Evolutionary conservation across 31 red algal genomes (phyloP), one percentile per base, ranked within the genome.

Genomic region (Bonnemaisonia californica): DNA sequence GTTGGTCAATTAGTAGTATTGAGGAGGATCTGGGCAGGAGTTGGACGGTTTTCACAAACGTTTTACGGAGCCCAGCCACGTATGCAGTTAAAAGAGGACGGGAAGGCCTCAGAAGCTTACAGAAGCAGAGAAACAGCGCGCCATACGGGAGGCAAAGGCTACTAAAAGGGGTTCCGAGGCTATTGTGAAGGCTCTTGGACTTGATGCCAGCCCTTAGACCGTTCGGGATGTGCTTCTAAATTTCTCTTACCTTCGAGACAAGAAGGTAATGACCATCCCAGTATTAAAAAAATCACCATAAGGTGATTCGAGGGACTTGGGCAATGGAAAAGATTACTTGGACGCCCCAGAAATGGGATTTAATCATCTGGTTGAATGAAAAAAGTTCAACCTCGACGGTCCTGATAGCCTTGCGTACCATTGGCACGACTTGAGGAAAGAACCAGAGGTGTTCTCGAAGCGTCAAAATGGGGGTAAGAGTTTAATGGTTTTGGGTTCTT

Each of bases 371-470:
- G 61, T 64, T 27, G 9, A 27, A 64, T 27, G 21, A 64, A 9
- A 29, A 64, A 29, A 64, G 13, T 64, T 64, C 23, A 64, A 64
- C 29, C 61, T 64, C 61, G 61, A 64, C 61, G 61, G 26, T 9
- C 61, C 61, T 26, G 61, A 64, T 29, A 9, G 61, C 9, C 23
- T 64, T 11, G 61, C 61, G 21, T 64, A 64, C 23, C 18, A 64
- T 13, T 64, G 26, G 61, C 26, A 64, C 23, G 61, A 29, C n/a
- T n/a, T n/a, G n/a, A n/a, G n/a, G n/a, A n/a, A n/a, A n/a, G n/a
- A n/a, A n/a, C n/a, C n/a, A n/a, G 21, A 64, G 26, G 9, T 11
- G 61, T 64, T 64, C 61, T 64, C 61, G 61, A 64, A 29, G 29
- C 26, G 61, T 9, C 61, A 64, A 11, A 11, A 26, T 64, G 26